Base-by-base conservation (phyloP, 164 flowering plant genomes). In the Amborella trichopoda region DNA sequence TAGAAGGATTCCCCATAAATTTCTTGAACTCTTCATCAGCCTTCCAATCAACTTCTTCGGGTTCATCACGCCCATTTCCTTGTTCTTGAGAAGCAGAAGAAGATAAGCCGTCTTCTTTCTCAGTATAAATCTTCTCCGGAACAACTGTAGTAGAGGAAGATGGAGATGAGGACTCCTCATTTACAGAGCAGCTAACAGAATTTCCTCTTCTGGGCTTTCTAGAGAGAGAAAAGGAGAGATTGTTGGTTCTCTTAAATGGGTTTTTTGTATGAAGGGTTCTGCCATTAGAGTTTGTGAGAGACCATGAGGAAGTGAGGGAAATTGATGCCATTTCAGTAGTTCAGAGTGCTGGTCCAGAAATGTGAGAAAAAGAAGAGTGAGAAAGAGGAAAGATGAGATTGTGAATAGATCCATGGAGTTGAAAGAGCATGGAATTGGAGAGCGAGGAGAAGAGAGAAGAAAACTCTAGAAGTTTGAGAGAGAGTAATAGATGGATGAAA, bases 1-100 rank as follows among this genome's bases (percentile, higher is more conserved):
- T 86, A 0, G 97, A 85, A 8, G 94, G 97, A 51, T 81, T 90
- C 1, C 97, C 97, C 97, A 90, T 90, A 55, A 90, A 86, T 39
- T 76, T 81, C 75, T 86, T 90, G 69, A 90, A 90, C 68, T 83
- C 97, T 47, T 86, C 89, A 51, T 90, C 97, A 3, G 64, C 60
- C 55, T 90, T 90, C 97, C 95, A 90, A 48, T 86, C 95, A 68
- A 64, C 24, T 57, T 83, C 87, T 44, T 90, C 88, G 63, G 69
- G 72, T 26, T 53, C 64, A 20, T 30, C 48, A 1, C 45, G 59
- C 12, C 30, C 58, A 17, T 21, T 58, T 20, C 28, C 43, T 6
- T 34, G 41, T 21, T 24, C 28, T 20, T 19, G 43, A 17, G 6
- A 18, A 23, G 5, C 6, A 4, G 5, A 32, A 18, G 28, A 10